These are phyloP conservation scores for Phytophthora vignae DNA, from an alignment of 352 stramenopile genomes.

Conservation along the genomic window DNA sequence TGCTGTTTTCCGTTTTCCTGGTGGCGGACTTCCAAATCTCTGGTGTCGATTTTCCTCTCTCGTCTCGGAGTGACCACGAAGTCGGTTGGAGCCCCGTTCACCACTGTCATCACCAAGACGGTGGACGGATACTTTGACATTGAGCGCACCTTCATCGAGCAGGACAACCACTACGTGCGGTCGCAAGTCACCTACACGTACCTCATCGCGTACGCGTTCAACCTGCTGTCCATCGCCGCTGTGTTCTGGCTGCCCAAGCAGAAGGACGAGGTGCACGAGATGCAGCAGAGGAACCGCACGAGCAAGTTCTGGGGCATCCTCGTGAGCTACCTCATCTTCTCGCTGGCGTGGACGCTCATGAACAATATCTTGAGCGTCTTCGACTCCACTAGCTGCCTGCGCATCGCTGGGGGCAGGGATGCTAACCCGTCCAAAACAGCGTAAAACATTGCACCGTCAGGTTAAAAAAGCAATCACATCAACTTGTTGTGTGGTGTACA, in stretches of 20 bases:
- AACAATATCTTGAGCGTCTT: conserved; percentile 59
- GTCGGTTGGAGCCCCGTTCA: conserved; percentile 47
- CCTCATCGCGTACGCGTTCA: conserved; percentile 56
- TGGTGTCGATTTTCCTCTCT: too few relatives aligned
- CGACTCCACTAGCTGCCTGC: conserved; percentile 48
- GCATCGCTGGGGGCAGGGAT: conserved; percentile 54
- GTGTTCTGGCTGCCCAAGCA: conserved; percentile 53
- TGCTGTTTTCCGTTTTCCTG: too few relatives aligned
- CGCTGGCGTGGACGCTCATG: conserved; percentile 53
- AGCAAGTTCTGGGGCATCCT: conserved; percentile 38
- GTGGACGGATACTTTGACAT: conserved; percentile 36
- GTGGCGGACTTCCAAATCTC: too few relatives aligned
- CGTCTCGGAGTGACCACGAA: conserved; percentile 40
- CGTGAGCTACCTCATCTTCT: conserved; percentile 39
- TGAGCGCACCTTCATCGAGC: conserved; percentile 39
- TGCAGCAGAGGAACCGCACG: conserved; percentile 43
- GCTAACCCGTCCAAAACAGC: neutral
- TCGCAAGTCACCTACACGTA: conserved; percentile 55
- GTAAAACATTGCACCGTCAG: too few relatives aligned
- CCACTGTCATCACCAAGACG: conserved; percentile 57
- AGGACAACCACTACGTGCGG: conserved; percentile 41
- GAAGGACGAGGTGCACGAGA: conserved; percentile 51
- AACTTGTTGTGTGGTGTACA: neutral
- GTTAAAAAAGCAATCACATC: too few relatives aligned
- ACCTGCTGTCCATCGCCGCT: conserved; percentile 48